Percentiles rank a stretch among this genome's conserved stretches.
Evolutionary conservation across 139 green algal genomes (phyloP).

Genomic region (Prasinococcaceae sp.): DNA sequence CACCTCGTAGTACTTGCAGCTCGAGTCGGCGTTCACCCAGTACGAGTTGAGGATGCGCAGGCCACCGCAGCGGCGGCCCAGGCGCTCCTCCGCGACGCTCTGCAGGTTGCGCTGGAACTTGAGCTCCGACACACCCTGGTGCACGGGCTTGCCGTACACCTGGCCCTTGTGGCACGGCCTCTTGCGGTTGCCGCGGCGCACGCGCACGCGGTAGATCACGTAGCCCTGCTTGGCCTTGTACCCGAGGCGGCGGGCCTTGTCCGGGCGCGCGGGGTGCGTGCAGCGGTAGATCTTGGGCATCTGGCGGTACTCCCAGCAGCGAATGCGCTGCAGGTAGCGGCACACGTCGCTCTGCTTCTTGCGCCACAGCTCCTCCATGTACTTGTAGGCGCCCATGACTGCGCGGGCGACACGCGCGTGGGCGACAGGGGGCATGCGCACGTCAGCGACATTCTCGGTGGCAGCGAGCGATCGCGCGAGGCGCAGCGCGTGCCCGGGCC

Average conservation of each 20-base stretch:
- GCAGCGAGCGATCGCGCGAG: no score
- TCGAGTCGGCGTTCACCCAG: slow-evolving; percentile 98
- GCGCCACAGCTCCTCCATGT: slow-evolving; percentile 94
- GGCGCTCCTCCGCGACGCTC: slow-evolving; percentile 87
- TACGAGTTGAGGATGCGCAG: slow-evolving; percentile 98
- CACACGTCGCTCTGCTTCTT: slow-evolving; percentile 99
- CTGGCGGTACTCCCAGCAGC: slow-evolving; percentile 99
- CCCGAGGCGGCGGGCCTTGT: slow-evolving; percentile 92
- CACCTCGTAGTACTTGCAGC: slow-evolving; percentile 99
- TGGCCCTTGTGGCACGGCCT: slow-evolving; percentile 77
- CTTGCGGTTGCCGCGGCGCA: slow-evolving; percentile 92
- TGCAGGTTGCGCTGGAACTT: slow-evolving; percentile 89
- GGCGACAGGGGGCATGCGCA: no score
- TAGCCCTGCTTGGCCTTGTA: slow-evolving; percentile 86
- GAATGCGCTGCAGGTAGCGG: slow-evolving; percentile 93
- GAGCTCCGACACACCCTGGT: slow-evolving; percentile 91
- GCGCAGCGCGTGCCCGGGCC: no score
- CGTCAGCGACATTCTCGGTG: no score
- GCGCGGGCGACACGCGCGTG: no score
- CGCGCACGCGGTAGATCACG: slow-evolving; percentile 88
- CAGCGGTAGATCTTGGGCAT: slow-evolving; percentile 75
- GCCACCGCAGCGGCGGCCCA: slow-evolving; percentile 75
- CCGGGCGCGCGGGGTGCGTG: slow-evolving; percentile 68
- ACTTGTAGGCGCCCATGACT: slow-evolving; percentile 72
- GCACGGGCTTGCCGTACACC: slow-evolving; percentile 90